Conservation (phyloP, 352 stramenopile genomes). For the Phytophthora hybrid region DNA sequence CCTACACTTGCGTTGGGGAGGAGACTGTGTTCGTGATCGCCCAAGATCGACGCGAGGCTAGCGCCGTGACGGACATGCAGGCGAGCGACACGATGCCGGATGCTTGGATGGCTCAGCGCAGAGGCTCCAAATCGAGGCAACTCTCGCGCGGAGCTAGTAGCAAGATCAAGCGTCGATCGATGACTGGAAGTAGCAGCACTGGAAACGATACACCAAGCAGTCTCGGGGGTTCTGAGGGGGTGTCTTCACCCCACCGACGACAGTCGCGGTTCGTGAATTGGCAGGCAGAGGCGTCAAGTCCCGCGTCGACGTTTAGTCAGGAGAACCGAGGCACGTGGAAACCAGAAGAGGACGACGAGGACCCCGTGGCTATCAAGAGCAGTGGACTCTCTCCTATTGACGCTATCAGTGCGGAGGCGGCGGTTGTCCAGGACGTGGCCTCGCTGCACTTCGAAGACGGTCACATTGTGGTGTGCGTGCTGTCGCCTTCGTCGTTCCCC, state of each 20-base stretch:
- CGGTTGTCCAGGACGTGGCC: slow-evolving; percentile 56
- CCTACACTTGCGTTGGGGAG: slow-evolving; percentile 71
- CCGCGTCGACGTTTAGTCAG: slow-evolving; percentile 16
- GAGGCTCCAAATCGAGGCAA: slow-evolving; percentile 16
- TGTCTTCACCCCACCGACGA: slow-evolving; percentile 22
- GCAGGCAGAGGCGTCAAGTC: slow-evolving; percentile 25
- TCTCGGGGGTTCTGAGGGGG: slow-evolving; percentile 3
- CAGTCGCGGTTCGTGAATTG: slow-evolving; percentile 39
- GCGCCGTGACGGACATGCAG: slow-evolving; percentile 35
- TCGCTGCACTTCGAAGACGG: slow-evolving; percentile 50
- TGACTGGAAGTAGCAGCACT: slow-evolving; percentile 31
- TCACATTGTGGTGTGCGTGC: slow-evolving; percentile 75
- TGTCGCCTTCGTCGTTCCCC: slow-evolving; percentile 69
- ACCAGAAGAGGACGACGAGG: slow-evolving; percentile 26
- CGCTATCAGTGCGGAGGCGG: slow-evolving; percentile 35
- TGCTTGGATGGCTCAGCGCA: slow-evolving; percentile 32
- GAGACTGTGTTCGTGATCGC: slow-evolving; percentile 82
- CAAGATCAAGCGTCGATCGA: slow-evolving; percentile 20
- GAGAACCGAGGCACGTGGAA: slow-evolving; percentile 29
- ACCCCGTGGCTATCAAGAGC: slow-evolving; percentile 27
- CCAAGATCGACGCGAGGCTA: slow-evolving; percentile 43
- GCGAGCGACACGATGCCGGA: slow-evolving; percentile 27
- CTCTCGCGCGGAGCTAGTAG: slow-evolving; percentile 25
- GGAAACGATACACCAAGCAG: slow-evolving; percentile 30
- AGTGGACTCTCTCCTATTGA: slow-evolving; percentile 17